A percentile compares a stretch with the other conserved stretches of the same genome.
These are phyloP conservation scores for Manihot esculenta DNA, from an alignment of 441 rosid species.

Conservation along the genomic window DNA sequence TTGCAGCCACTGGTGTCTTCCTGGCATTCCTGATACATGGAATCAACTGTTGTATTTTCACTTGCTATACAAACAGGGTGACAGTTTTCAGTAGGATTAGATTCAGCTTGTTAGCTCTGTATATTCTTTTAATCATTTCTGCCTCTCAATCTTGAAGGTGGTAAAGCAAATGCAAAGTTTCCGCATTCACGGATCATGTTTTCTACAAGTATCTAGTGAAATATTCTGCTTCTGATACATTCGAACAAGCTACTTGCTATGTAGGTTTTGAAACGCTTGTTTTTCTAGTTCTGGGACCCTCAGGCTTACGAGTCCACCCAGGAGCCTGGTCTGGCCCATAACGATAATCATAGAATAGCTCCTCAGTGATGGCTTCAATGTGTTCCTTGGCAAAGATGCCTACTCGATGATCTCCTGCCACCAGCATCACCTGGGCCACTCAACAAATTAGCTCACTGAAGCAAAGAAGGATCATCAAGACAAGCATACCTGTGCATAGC, in stretches of 20 bases:
- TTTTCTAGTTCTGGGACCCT: constrained; percentile 51
- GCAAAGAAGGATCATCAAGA: not conserved
- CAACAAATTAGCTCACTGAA: constrained; percentile 20
- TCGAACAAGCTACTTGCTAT: not conserved
- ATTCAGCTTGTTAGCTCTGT: constrained; percentile 2
- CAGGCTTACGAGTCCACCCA: constrained; percentile 86
- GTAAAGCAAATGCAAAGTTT: not conserved
- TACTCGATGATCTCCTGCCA: constrained; percentile 89
- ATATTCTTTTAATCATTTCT: constrained; percentile 24
- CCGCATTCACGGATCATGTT: not conserved
- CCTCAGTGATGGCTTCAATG: constrained; percentile 81
- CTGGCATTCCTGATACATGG: constrained; percentile 95
- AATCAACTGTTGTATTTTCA: constrained; percentile 67
- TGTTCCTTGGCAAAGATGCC: constrained; percentile 74
- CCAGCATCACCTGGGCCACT: constrained; percentile 70
- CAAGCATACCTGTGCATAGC: constrained; percentile 73
- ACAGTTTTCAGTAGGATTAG: constrained; percentile 11
- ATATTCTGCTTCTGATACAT: not conserved
- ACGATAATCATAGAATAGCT: constrained; percentile 77
- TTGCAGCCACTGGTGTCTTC: constrained; percentile 96
- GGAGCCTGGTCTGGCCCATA: constrained; percentile 95
- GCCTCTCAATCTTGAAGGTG: constrained; percentile 4
- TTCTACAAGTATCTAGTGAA: not conserved
- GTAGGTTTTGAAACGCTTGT: not conserved
- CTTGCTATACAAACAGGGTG: constrained; percentile 40